phyloP scores from a whole-genome alignment of 768 basidiomycete genomes.

The Mycena haematopus region DNA sequence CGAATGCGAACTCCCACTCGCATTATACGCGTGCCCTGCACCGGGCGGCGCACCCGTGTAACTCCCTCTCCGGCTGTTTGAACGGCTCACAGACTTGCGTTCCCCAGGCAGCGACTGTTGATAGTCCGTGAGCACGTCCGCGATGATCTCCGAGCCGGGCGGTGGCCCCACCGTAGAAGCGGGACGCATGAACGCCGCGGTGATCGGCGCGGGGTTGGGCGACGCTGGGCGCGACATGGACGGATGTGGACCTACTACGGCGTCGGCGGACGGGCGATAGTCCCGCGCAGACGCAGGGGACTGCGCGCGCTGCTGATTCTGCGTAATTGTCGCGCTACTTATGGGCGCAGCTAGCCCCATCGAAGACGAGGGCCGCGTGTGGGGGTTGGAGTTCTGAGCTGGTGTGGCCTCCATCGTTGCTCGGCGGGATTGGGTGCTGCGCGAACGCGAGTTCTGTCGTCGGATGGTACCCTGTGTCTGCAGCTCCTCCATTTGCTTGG shows the following conservation, averaged over 20 bases:
- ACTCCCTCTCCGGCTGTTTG: constrained; percentile 54
- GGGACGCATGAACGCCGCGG: constrained; percentile 79
- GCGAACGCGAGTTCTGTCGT: constrained; percentile 40
- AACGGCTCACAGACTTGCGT: constrained; percentile 61
- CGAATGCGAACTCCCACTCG: constrained; percentile 34
- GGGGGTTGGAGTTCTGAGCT: constrained; percentile 17
- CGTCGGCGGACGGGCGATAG: constrained; percentile 77
- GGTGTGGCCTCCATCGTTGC: constrained; percentile 24
- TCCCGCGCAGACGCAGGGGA: constrained; percentile 51
- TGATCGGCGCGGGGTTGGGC: constrained; percentile 63
- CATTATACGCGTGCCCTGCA: constrained; percentile 33
- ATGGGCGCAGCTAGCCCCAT: constrained; percentile 22
- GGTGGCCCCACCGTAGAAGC: constrained; percentile 49
- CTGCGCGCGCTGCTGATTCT: constrained; percentile 20
- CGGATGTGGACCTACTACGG: constrained; percentile 82
- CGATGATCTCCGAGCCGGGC: constrained; percentile 61
- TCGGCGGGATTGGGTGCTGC: constrained; percentile 31
- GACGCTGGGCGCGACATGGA: constrained; percentile 74
- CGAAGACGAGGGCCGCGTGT: constrained; percentile 31
- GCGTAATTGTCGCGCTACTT: constrained; percentile 1
- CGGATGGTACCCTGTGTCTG: constrained; percentile 53
- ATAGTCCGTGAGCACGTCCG: constrained; percentile 78
- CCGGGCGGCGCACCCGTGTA: constrained; percentile 41
- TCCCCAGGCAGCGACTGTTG: constrained; percentile 90
- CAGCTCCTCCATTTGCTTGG: constrained; percentile 69